Evolutionary conservation across 371 early-diverging fungal species (phyloP).

Genomic region (Syncephalastrum racemosum): DNA sequence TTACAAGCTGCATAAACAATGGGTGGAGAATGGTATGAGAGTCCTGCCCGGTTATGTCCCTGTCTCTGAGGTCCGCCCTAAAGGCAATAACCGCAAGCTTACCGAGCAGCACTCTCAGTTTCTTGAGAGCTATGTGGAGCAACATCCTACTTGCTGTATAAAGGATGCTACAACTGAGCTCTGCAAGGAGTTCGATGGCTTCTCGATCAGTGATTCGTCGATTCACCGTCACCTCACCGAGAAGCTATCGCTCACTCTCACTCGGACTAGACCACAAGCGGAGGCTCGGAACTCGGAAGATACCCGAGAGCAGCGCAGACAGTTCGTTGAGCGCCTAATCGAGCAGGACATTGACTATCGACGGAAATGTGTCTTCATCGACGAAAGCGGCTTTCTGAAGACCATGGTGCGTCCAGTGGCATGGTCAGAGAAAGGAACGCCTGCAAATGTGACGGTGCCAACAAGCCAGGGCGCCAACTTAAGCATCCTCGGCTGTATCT

Average conservation of each 20-base stretch:
- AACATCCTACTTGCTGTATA: no score
- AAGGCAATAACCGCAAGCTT: constrained; percentile 10
- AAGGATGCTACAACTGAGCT: no score
- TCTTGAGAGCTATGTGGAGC: constrained; percentile 13
- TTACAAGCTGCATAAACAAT: no score
- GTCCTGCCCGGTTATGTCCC: no score
- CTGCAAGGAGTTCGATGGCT: constrained; percentile 16
- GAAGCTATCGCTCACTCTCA: constrained; percentile 22
- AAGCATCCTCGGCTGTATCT: no score
- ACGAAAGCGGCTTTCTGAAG: constrained; percentile 10
- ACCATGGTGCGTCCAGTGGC: constrained; percentile 7
- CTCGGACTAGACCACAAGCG: constrained; percentile 20
- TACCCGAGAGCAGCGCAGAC: no score
- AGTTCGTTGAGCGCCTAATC: no score
- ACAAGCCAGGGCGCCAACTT: constrained; percentile 6
- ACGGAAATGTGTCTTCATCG: no score
- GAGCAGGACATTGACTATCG: no score
- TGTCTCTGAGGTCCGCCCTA: no score
- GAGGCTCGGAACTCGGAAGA: no score
- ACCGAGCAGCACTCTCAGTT: constrained; percentile 12
- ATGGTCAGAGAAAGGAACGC: constrained; percentile 7
- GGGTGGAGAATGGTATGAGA: no score
- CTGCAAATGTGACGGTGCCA: constrained; percentile 4
- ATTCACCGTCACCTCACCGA: constrained; percentile 23
- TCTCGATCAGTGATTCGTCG: constrained; percentile 14